Evolutionary conservation across 176 grass and related monocot species (phyloP).

Genomic region (Oryza rufipogon): DNA sequence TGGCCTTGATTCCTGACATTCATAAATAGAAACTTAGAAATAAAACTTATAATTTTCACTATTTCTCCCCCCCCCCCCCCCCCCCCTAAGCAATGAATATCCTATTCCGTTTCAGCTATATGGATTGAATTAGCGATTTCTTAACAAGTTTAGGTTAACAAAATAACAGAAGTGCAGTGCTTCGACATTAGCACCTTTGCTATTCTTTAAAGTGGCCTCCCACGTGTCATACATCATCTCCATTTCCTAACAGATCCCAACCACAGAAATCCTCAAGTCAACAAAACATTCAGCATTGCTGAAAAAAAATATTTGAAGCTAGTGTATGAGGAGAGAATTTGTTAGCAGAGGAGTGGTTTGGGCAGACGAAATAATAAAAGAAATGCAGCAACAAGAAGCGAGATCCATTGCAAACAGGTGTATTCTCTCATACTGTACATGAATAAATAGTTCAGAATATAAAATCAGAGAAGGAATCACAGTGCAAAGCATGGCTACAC

Average conservation of each 20-base stretch:
- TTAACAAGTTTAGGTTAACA: neutral
- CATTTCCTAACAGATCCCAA: constrained; percentile 56
- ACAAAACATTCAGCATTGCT: constrained; percentile 27
- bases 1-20: neutral
- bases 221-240: constrained; percentile 52
- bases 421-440: neutral
- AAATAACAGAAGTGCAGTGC: constrained; percentile 29
- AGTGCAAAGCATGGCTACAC: neutral
- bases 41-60: constrained; percentile 1
- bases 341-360: neutral
- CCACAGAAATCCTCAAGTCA: constrained; percentile 38
- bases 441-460: neutral
- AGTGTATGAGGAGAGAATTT: neutral
- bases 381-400: neutral
- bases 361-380: neutral
- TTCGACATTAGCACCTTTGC: constrained; percentile 36
- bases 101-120: constrained; percentile 10
- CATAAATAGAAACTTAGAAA: neutral
- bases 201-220: constrained; percentile 24
- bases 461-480: neutral
- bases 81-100: neutral
- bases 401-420: neutral
- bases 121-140: neutral
- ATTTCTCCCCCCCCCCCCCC: neutral
- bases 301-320: neutral